Evolutionary conservation across 495 filamentous ascomycete genomes (phyloP).

Genomic region (Lepraria neglecta): DNA sequence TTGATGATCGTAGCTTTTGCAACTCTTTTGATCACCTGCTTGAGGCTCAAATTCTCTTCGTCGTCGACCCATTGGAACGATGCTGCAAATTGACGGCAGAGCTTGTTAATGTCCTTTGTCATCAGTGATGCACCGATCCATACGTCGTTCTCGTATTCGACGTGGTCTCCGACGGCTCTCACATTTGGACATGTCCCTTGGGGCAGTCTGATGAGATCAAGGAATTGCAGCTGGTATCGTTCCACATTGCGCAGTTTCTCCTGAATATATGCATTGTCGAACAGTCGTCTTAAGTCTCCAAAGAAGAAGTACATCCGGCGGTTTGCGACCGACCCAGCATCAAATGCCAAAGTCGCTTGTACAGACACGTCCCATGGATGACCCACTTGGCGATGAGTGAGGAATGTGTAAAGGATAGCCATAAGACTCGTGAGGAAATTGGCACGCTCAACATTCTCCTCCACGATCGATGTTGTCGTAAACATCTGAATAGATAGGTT

Average conservation of each 20-base stretch:
- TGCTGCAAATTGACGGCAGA: conserved; percentile 82
- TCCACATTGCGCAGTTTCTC: conserved; percentile 72
- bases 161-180: conserved; percentile 85
- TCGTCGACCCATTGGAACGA: conserved; percentile 64
- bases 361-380: conserved; percentile 82
- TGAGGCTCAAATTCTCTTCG: conserved; percentile 55
- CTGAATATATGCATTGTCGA: conserved; percentile 80
- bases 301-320: conserved; percentile 96
- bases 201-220: conserved; percentile 90
- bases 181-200: conserved; percentile 96
- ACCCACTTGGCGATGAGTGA: conserved; percentile 90
- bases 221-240: conserved; percentile 84
- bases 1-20: conserved; percentile 75
- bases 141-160: conserved; percentile 95
- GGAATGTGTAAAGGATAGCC: conserved; percentile 94
- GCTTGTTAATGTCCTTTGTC: conserved; percentile 86
- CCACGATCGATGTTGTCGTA: conserved; percentile 90
- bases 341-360: conserved; percentile 80
- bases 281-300: conserved; percentile 81
- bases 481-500: conserved; percentile 94
- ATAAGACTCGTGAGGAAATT: conserved; percentile 94
- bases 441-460: conserved; percentile 87
- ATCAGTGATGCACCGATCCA: conserved; percentile 96
- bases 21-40: conserved; percentile 66
- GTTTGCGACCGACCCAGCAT: conserved; percentile 88